These are phyloP conservation scores for Kockiozyma suomiensis DNA, from an alignment of 805 yeast genomes.

Conservation along the genomic window DNA sequence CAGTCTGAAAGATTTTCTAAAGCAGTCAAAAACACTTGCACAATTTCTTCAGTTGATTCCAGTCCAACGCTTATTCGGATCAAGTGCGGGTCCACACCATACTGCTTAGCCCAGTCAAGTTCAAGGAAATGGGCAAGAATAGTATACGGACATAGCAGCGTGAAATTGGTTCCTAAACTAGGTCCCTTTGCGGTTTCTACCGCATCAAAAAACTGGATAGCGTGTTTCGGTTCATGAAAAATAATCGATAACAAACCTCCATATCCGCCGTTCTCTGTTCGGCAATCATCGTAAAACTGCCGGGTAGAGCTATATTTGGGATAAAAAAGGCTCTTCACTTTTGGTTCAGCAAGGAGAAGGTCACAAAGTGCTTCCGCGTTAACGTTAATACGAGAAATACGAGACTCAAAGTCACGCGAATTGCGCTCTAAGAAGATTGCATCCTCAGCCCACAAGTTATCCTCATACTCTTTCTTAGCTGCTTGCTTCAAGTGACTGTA, in stretches of 20 bases:
- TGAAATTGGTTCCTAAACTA: slow-evolving; percentile 80
- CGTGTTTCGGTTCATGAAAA: slow-evolving; percentile 62
- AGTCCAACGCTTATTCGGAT: slow-evolving; percentile 80
- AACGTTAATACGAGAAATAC: slow-evolving; percentile 52
- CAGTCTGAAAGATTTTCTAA: slow-evolving; percentile 4
- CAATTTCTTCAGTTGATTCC: slow-evolving; percentile 63
- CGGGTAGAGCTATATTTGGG: slow-evolving; percentile 62
- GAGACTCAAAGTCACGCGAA: slow-evolving; percentile 78
- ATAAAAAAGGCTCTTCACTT: slow-evolving; percentile 64
- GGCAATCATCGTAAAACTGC: slow-evolving; percentile 67
- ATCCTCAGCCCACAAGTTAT: slow-evolving; percentile 89
- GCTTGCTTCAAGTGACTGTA: slow-evolving; percentile 56
- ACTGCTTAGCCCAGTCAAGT: slow-evolving; percentile 69
- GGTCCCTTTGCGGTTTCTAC: slow-evolving; percentile 77
- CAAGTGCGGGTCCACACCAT: slow-evolving; percentile 75
- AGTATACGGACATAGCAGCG: slow-evolving; percentile 83
- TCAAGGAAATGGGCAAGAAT: slow-evolving; percentile 79
- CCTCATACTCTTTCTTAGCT: slow-evolving; percentile 63
- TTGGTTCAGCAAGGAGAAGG: slow-evolving; percentile 34
- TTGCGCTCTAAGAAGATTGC: slow-evolving; percentile 90
- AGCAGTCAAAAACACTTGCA: slow-evolving; percentile 43
- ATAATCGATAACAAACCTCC: slow-evolving; percentile 78
- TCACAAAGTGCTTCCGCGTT: slow-evolving; percentile 47
- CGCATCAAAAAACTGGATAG: slow-evolving; percentile 67
- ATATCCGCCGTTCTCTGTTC: slow-evolving; percentile 71